Evolutionary conservation across 257 asterid genomes (phyloP), one percentile per base, ranked within the genome.

Genomic region (Nicotiana otophora): DNA sequence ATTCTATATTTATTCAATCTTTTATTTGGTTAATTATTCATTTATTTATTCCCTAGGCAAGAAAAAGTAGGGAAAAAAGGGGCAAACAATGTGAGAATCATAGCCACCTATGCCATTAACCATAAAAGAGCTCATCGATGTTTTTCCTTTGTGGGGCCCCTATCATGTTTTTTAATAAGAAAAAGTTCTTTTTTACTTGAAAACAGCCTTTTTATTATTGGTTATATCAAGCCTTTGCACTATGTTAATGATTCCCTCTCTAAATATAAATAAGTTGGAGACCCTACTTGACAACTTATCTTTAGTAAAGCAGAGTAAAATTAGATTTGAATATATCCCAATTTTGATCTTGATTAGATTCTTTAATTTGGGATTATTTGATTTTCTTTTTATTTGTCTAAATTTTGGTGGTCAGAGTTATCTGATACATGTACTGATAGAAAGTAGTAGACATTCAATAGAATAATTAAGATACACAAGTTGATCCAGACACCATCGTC

Each of bases 1-100:
- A 10, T 75, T 46, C 19, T 42, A 19, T 57, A 19, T 57, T 55
- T 33, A 60, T 53, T 57, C 16, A 23, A 33, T 62, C 30, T 78
- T 58, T 48, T 34, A 14, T 48, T 80, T 31, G 39, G 7, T 51
- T 12, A 26, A 62, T 5, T 1, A 23, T 66, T 53, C 28, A 64
- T 30, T 66, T 51, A 39, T 48, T 48, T 48, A 12, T 20, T 12
- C 80, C 51, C 33, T 20, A 39, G 28, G 80, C 20, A 57, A 80
- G 36, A 81, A 84, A 85, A 84, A 82, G 83, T 80, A 78, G 74
- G 77, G 8, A 20, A 39, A 82, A 10, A 68, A 83, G 82, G 68
- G 78, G 85, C 67, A 54, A 80, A 55, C 78, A 84, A 86, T 84
- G 84, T 77, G 78, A 81, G 66, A 86, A 88, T 85, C 89, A 92